Conservation (phyloP, 768 basidiomycete species). For the Phaeotremella fagi region DNA sequence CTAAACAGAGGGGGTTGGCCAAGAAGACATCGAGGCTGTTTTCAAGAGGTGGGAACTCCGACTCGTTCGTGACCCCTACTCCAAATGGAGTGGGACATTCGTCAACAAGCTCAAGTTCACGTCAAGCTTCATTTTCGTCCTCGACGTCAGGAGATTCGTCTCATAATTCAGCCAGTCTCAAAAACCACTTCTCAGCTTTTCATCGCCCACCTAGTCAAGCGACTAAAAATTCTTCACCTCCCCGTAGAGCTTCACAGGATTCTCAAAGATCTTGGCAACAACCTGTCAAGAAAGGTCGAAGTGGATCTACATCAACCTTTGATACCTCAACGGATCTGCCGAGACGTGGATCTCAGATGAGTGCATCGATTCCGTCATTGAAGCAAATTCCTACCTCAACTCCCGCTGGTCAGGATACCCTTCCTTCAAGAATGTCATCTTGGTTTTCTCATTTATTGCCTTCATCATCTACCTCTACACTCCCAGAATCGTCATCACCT, state of each 20-base stretch:
- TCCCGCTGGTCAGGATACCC: slow-evolving; percentile 11
- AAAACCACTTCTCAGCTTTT: slow-evolving; percentile 1
- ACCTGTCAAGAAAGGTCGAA: slow-evolving; percentile 8
- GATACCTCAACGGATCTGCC: slow-evolving; percentile 17
- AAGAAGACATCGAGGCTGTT: slow-evolving; percentile 42
- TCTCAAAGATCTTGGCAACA: slow-evolving; percentile 28
- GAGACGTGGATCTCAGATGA: slow-evolving; percentile 25
- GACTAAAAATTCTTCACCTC: neutral
- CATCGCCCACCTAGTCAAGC: slow-evolving; percentile 7
- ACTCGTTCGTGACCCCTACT: slow-evolving; percentile 1
- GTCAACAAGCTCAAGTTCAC: slow-evolving; percentile 10
- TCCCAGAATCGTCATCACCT: slow-evolving; percentile 5
- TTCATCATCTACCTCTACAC: slow-evolving; percentile 15
- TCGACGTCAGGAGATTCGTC: too few species aligned
- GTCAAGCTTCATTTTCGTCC: slow-evolving; percentile 38
- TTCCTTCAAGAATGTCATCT: slow-evolving; percentile 40
- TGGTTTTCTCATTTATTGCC: slow-evolving; percentile 45
- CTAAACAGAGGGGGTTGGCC: slow-evolving; percentile 26
- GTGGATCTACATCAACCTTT: slow-evolving; percentile 23
- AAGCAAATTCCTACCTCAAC: slow-evolving; percentile 25
- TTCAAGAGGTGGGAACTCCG: slow-evolving; percentile 16
- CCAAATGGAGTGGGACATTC: slow-evolving; percentile 6
- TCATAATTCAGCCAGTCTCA: neutral
- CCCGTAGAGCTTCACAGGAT: slow-evolving; percentile 29
- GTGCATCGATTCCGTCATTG: slow-evolving; percentile 33